These are phyloP conservation scores for Lithospermum erythrorhizon DNA, from an alignment of 257 asterid species.

Conservation along the genomic window DNA sequence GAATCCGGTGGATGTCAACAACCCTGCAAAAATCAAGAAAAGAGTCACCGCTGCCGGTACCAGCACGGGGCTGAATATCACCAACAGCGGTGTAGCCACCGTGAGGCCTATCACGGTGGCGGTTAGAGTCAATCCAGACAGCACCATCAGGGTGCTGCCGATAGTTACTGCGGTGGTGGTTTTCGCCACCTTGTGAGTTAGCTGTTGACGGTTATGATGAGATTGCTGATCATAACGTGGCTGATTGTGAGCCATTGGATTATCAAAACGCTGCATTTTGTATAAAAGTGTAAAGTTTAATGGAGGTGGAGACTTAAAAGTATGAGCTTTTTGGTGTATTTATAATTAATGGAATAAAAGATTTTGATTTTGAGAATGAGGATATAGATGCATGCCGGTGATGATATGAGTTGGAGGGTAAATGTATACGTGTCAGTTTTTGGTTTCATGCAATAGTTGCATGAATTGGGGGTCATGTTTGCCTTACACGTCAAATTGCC, in stretches of 20 bases:
- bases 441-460: background rate
- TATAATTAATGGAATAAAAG: background rate
- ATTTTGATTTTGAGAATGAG: no score
- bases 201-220: slow-evolving; percentile 34
- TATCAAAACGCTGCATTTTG: no score
- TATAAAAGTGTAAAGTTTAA: no score
- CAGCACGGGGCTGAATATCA: slow-evolving; percentile 80
- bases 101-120: slow-evolving; percentile 76
- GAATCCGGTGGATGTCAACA: slow-evolving; percentile 52
- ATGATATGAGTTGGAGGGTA: background rate
- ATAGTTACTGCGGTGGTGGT: slow-evolving; percentile 83
- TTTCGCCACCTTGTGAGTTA: slow-evolving; percentile 61
- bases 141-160: slow-evolving; percentile 72
- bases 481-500: background rate
- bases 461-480: background rate
- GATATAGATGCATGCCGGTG: background rate
- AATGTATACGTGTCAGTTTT: background rate
- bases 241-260: slow-evolving; percentile 31
- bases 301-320: background rate
- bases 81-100: slow-evolving; percentile 63
- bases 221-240: slow-evolving; percentile 16
- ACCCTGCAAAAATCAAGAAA: slow-evolving; percentile 52
- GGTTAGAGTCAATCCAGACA: slow-evolving; percentile 63
- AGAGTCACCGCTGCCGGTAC: slow-evolving; percentile 66
- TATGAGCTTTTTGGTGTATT: background rate